These are phyloP conservation scores for Hypoxylon perforatum DNA, from an alignment of 495 filamentous ascomycete genomes.

Conservation along the genomic window DNA sequence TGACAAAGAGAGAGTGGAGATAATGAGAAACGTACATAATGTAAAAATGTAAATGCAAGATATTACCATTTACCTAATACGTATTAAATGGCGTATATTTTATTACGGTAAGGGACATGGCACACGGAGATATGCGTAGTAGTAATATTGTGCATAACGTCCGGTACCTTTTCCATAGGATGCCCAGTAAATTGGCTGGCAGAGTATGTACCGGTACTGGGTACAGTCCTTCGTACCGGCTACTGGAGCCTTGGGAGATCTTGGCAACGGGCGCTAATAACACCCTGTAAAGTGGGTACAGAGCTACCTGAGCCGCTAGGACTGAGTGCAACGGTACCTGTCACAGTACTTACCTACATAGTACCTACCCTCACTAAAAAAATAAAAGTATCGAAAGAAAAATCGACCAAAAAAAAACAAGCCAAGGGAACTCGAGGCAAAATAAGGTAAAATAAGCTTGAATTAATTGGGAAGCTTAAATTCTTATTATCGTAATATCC, in stretches of 20 bases:
- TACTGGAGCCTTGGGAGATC: slow-evolving; percentile 28
- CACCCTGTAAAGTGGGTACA: slow-evolving; percentile 27
- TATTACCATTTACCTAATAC: too few relatives aligned
- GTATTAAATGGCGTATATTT: neutral
- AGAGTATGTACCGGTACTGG: slow-evolving; percentile 25
- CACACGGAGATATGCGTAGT: neutral
- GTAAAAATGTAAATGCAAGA: too few relatives aligned
- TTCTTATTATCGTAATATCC: slow-evolving; percentile 40
- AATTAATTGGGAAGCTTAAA: slow-evolving; percentile 43
- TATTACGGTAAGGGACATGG: slow-evolving; percentile 1
- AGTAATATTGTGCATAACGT: slow-evolving; percentile 4
- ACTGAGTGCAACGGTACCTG: slow-evolving; percentile 21
- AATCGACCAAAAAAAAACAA: slow-evolving; percentile 8
- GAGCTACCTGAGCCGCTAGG: slow-evolving; percentile 27
- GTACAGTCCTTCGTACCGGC: slow-evolving; percentile 28
- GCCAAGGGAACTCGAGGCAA: slow-evolving; percentile 17
- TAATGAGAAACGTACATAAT: too few relatives aligned
- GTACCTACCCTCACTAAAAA: slow-evolving; percentile 23
- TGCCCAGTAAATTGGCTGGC: slow-evolving; percentile 12
- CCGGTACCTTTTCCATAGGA: slow-evolving; percentile 25
- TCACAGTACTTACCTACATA: too few relatives aligned
- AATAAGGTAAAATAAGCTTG: slow-evolving; percentile 45
- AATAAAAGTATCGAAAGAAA: slow-evolving; percentile 5
- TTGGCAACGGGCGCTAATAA: slow-evolving; percentile 39
- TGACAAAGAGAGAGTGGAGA: too few relatives aligned